Percentiles rank a stretch among this genome's conserved stretches.
These are phyloP conservation scores for Fagus sylvatica DNA, from an alignment of 306 rosid species.

Conservation along the genomic window DNA sequence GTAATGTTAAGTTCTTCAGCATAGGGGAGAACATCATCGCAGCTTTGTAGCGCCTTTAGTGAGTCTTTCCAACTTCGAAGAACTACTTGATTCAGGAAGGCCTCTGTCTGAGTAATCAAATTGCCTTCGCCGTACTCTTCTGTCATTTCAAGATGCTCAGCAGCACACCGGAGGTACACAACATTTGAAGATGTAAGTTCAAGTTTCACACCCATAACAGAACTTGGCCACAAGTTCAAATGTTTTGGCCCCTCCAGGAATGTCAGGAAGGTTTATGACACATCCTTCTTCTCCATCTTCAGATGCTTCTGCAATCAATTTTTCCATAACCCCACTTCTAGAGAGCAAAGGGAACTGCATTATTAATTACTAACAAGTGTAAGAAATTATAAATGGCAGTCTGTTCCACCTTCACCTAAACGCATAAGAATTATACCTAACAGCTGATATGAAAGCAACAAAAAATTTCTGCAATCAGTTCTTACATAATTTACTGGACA, in stretches of 20 bases:
- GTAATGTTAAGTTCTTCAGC: slow-evolving; percentile 80
- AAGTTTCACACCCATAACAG: slow-evolving; percentile 94
- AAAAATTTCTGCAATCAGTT: neutral
- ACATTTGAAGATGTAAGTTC: slow-evolving; percentile 93
- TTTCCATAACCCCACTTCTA: slow-evolving; percentile 92
- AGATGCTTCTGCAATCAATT: slow-evolving; percentile 71
- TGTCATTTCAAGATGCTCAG: slow-evolving; percentile 88
- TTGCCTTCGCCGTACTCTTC: slow-evolving; percentile 93
- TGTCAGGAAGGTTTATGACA: slow-evolving; percentile 50
- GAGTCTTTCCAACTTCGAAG: slow-evolving; percentile 93
- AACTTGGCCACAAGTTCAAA: slow-evolving; percentile 94
- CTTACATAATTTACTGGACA: slow-evolving; percentile 1
- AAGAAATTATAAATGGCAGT: slow-evolving; percentile 2
- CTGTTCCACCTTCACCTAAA: slow-evolving; percentile 6
- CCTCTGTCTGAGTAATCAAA: slow-evolving; percentile 69
- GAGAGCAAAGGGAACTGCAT: slow-evolving; percentile 99
- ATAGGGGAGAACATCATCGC: slow-evolving; percentile 52
- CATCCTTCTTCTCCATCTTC: slow-evolving; percentile 71
- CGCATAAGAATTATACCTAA: neutral
- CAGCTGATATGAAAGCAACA: neutral
- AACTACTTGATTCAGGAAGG: slow-evolving; percentile 77
- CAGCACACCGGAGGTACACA: slow-evolving; percentile 86
- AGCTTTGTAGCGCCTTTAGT: slow-evolving; percentile 79
- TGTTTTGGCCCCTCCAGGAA: slow-evolving; percentile 93
- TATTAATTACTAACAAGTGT: slow-evolving; percentile 24